Evolutionary conservation across 164 flowering plant species (phyloP).

Genomic region (Tetracentron sinense): DNA sequence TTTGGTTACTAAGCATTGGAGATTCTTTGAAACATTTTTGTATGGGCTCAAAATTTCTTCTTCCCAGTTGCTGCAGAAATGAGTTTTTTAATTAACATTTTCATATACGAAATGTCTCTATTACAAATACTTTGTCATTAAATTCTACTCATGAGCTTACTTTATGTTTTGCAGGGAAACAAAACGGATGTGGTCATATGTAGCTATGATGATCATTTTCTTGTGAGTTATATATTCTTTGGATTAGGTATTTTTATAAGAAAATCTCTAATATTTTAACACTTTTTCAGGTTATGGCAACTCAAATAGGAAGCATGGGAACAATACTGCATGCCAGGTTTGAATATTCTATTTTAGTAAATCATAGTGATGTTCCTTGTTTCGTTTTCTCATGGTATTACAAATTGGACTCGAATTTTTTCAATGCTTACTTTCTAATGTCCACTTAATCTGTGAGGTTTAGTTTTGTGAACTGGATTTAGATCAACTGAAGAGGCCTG

Average conservation of each 20-base stretch:
- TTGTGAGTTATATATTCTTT: slow-evolving; percentile 41
- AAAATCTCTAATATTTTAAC: slow-evolving; percentile 7
- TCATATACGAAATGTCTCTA: not conserved
- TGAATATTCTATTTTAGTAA: slow-evolving; percentile 5
- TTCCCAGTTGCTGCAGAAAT: too few relatives aligned
- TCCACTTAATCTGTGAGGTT: too few relatives aligned
- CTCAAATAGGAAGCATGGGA: slow-evolving; percentile 92
- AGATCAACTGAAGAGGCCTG: too few relatives aligned
- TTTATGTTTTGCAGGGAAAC: slow-evolving; percentile 46
- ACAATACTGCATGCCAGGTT: slow-evolving; percentile 87
- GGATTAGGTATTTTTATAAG: not conserved
- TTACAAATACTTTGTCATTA: not conserved
- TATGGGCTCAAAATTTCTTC: too few relatives aligned
- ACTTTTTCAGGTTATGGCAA: slow-evolving; percentile 60
- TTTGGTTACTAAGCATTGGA: too few relatives aligned
- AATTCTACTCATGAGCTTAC: not conserved
- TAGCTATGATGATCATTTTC: slow-evolving; percentile 70
- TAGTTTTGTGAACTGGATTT: too few relatives aligned
- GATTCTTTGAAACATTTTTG: too few relatives aligned
- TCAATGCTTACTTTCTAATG: too few relatives aligned
- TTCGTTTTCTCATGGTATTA: not conserved
- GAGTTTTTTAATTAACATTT: not conserved
- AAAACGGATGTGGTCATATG: slow-evolving; percentile 63
- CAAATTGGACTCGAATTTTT: not conserved
- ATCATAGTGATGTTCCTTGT: not conserved